Percentiles rank a stretch among this genome's conserved stretches.
Evolutionary conservation across 257 asterid species (phyloP).

Genomic region (Galeopsis tetrahit): DNA sequence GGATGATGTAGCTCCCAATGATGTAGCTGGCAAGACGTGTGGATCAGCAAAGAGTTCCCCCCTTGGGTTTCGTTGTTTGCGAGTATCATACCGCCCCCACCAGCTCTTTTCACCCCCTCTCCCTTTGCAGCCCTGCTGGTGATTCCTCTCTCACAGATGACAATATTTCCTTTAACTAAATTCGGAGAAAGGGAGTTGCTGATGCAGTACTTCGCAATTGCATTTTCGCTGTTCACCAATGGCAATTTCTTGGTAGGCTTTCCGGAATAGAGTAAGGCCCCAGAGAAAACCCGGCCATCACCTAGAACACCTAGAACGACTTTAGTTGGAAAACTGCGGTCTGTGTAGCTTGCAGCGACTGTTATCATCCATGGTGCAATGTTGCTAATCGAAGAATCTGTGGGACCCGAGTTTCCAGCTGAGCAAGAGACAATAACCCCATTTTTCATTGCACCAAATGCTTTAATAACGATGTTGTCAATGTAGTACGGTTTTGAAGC

Average conservation of each 20-base stretch:
- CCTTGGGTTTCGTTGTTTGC: slow-evolving; percentile 53
- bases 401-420: slow-evolving; percentile 78
- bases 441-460: slow-evolving; percentile 61
- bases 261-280: slow-evolving; percentile 60
- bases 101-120: slow-evolving; percentile 58
- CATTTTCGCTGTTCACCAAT: slow-evolving; percentile 47
- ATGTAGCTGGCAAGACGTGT: slow-evolving; percentile 64
- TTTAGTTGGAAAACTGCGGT: slow-evolving; percentile 53
- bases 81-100: slow-evolving; percentile 78
- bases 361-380: slow-evolving; percentile 83
- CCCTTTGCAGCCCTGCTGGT: slow-evolving; percentile 66
- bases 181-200: slow-evolving; percentile 47
- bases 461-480: slow-evolving; percentile 64
- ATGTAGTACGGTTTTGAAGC: slow-evolving; percentile 45
- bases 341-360: slow-evolving; percentile 74
- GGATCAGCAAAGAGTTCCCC: slow-evolving; percentile 69
- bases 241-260: slow-evolving; percentile 44
- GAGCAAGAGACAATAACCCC: slow-evolving; percentile 64
- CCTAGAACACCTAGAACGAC: slow-evolving; percentile 61
- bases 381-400: slow-evolving; percentile 50
- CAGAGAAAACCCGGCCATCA: slow-evolving; percentile 48
- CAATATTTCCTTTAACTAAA: slow-evolving; percentile 65
- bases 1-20: slow-evolving; percentile 55
- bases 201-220: slow-evolving; percentile 53
- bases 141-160: slow-evolving; percentile 69